Evolutionary conservation across 1,284 basidiomycete species (phyloP).

Genomic region (Pyrrhoderma noxium): DNA sequence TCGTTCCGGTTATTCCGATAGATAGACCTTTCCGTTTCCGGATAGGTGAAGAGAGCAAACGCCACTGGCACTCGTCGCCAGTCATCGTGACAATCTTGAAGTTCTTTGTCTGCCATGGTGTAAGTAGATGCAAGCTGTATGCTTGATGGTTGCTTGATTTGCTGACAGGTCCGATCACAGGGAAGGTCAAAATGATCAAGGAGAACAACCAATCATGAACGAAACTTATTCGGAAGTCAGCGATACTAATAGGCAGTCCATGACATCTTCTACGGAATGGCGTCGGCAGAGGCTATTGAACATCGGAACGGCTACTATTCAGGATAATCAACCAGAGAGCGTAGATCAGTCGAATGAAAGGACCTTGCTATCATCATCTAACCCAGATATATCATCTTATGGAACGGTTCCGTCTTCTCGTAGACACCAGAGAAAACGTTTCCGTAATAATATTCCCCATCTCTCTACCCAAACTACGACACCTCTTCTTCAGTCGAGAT

Average conservation of each 20-base stretch:
- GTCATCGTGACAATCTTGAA: too few species aligned
- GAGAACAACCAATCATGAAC: neutral
- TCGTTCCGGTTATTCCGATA: too few species aligned
- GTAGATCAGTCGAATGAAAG: constrained; percentile 18
- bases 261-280: constrained; percentile 38
- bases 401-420: constrained; percentile 39
- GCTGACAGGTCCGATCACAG: too few species aligned
- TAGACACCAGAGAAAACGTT: constrained; percentile 23
- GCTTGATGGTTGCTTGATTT: too few species aligned
- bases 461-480: constrained; percentile 23
- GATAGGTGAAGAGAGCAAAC: too few species aligned
- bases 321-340: neutral
- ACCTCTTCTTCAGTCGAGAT: constrained; percentile 14
- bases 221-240: constrained; percentile 14
- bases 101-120: too few species aligned
- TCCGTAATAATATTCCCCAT: constrained; percentile 30
- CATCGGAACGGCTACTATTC: constrained; percentile 32
- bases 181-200: too few species aligned
- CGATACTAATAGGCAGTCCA: constrained; percentile 26
- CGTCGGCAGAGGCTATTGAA: constrained; percentile 45
- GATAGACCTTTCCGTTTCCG: too few species aligned
- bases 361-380: constrained; percentile 25
- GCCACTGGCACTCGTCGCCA: too few species aligned
- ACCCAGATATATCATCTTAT: constrained; percentile 32
- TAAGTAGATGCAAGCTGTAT: too few species aligned